Base-by-base conservation (phyloP, 768 basidiomycete species). In the Cystofilobasidium ferigula region DNA sequence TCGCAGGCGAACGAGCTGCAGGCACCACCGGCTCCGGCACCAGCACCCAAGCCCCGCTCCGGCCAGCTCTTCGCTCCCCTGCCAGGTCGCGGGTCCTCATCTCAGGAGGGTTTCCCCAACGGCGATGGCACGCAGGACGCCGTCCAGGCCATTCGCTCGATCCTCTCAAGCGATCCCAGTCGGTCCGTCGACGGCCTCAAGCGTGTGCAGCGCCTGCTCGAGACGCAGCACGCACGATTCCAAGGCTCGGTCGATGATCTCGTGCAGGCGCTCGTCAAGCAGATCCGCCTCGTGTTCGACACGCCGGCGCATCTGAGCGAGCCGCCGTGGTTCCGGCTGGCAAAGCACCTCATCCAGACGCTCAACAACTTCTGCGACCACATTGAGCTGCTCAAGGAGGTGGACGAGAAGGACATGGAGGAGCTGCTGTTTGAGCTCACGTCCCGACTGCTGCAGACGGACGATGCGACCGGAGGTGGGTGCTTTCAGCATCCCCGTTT, bases 331-430 rank as follows among this genome's bases (percentile, higher is more conserved):
- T 67, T 95, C 78, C 83, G 95, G 45, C 80, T 99, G 12, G 90
- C 93, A 56, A 99, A 99, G 76, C 95, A 98, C 76, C 83, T 98
- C 61, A 94, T 98, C 69, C 93, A 97, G 76, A 93, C 93, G 0
- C 82, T 97, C 34, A 92, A 93, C 71, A 87, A 88, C 30, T 91
- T 97, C 74, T 94, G 92, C 72, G 92, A 97, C 72, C 89, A 93
- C 74, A 77, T 84, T 8, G 82, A 88, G 69, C 81, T 99, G 57
- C 89, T 91, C 14, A 88, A 92, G 74, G 88, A 88, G 10, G 74
- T 98, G 64, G 87, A 88, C 0, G 85, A 90, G 47, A 86, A 87
- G 64, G 88, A 88, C 58, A 76, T 98, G 68, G 88, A 87, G 13
- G 83, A 86, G 0, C 78, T 99, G n/a, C 79, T 98, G 63, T 89